Evolutionary conservation across 108 stramenopile genomes (phyloP).

Genomic region (Thalassiosira profunda): DNA sequence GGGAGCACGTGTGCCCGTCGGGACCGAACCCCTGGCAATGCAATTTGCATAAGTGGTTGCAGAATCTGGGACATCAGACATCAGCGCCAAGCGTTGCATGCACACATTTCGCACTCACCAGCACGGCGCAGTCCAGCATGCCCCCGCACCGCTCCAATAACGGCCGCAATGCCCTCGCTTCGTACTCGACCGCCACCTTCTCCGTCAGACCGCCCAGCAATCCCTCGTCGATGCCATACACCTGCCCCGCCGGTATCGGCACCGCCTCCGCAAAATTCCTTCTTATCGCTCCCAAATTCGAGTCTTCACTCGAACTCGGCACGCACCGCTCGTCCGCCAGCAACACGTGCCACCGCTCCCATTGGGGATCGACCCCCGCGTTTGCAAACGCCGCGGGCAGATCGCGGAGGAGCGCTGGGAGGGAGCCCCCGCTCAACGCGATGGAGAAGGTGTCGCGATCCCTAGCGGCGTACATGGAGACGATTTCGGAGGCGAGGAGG

Average conservation of each 20-base stretch:
- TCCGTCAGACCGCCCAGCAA: conserved; percentile 42
- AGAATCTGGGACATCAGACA: too few relatives aligned
- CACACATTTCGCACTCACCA: conserved; percentile 53
- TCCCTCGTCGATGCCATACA: conserved; percentile 75
- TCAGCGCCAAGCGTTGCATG: too few relatives aligned
- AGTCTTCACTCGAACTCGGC: conserved; percentile 71
- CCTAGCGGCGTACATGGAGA: too few relatives aligned
- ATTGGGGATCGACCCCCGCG: conserved; percentile 55
- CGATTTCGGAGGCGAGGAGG: too few relatives aligned
- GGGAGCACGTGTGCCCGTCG: conserved; percentile 97
- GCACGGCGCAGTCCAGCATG: conserved; percentile 88
- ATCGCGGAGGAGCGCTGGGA: conserved; percentile 70
- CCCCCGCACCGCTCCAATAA: conserved; percentile 35
- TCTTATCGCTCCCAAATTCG: conserved; percentile 75
- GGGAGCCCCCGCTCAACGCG: conserved; percentile 94
- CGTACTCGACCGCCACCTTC: conserved; percentile 67
- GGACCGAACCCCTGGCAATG: conserved; percentile 86
- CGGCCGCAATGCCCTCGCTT: conserved; percentile 35
- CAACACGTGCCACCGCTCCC: conserved; percentile 83
- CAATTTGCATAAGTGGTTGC: too few relatives aligned
- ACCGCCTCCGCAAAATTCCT: conserved; percentile 48
- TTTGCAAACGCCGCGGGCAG: conserved; percentile 51
- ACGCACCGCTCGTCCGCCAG: conserved; percentile 98
- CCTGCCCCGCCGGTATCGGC: conserved; percentile 59
- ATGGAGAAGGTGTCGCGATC: conserved; percentile 70